These are phyloP conservation scores for Aspergillus carlsbadensis DNA, from an alignment of 495 filamentous ascomycete genomes.

Conservation along the genomic window DNA sequence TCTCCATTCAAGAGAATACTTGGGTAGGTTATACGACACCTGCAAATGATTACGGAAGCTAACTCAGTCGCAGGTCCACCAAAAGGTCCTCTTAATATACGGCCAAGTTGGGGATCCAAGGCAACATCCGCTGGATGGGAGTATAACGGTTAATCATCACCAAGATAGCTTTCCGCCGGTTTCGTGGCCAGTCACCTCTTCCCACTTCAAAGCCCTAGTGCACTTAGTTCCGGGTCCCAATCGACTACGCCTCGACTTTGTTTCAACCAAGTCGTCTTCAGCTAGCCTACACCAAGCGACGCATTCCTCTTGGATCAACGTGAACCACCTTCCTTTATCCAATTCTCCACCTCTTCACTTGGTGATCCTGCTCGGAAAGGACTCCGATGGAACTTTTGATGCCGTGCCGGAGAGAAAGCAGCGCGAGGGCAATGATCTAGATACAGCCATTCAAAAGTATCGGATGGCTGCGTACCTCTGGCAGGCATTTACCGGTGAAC, in stretches of 20 bases:
- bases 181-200: constrained; percentile 80
- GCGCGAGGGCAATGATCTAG: constrained; percentile 76
- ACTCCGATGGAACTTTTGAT: constrained; percentile 86
- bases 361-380: constrained; percentile 78
- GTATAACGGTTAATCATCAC: constrained; percentile 73
- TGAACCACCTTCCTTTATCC: constrained; percentile 80
- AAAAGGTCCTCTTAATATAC: constrained; percentile 80
- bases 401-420: constrained; percentile 70
- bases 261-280: constrained; percentile 73
- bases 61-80: constrained; percentile 62
- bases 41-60: not conserved
- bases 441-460: constrained; percentile 79
- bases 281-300: constrained; percentile 65
- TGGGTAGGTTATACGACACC: constrained; percentile 59
- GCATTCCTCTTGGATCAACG: constrained; percentile 73
- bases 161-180: constrained; percentile 81
- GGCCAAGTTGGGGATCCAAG: constrained; percentile 75
- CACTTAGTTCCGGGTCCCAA: constrained; percentile 89
- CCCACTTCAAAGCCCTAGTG: constrained; percentile 84
- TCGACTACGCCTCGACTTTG: constrained; percentile 79
- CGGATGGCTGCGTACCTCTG: constrained; percentile 90
- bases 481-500: constrained; percentile 93
- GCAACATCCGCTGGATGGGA: constrained; percentile 73
- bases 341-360: constrained; percentile 79
- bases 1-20: constrained; percentile 74